Conservation (phyloP, 140 eudicot species). For the Ambrosia hybrid region DNA sequence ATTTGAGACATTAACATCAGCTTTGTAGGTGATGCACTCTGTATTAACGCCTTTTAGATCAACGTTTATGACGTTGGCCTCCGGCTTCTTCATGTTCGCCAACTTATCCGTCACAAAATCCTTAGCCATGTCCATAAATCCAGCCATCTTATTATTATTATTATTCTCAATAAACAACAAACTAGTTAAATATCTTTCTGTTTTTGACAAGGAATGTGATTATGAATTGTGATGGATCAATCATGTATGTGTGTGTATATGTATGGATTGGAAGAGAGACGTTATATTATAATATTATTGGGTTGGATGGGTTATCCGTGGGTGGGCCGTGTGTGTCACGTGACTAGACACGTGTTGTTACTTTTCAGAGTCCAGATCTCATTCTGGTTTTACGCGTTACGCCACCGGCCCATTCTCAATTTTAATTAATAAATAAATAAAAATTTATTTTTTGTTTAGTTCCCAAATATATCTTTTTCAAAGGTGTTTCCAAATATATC, state of each 20-base stretch:
- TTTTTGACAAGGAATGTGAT: slow-evolving; percentile 10
- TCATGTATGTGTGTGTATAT: background rate
- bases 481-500: too few relatives aligned
- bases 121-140: slow-evolving; percentile 48
- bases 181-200: background rate
- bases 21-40: slow-evolving; percentile 57
- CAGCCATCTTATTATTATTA: slow-evolving; percentile 32
- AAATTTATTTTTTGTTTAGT: too few relatives aligned
- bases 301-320: slow-evolving; percentile 11
- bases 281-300: background rate
- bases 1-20: slow-evolving; percentile 57
- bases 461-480: too few relatives aligned
- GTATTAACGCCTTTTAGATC: slow-evolving; percentile 55
- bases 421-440: too few relatives aligned
- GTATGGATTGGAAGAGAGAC: background rate
- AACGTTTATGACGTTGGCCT: slow-evolving; percentile 53
- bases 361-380: slow-evolving; percentile 13
- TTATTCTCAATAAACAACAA: background rate
- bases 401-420: background rate
- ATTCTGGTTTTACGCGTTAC: slow-evolving; percentile 17
- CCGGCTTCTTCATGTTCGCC: slow-evolving; percentile 64
- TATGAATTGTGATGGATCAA: background rate
- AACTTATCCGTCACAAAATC: slow-evolving; percentile 55
- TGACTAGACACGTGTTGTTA: slow-evolving; percentile 29
- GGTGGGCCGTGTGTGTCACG: slow-evolving; percentile 24